Base-by-base conservation (phyloP, 2,329 filamentous ascomycete species). In the Colletotrichum camelliae region DNA sequence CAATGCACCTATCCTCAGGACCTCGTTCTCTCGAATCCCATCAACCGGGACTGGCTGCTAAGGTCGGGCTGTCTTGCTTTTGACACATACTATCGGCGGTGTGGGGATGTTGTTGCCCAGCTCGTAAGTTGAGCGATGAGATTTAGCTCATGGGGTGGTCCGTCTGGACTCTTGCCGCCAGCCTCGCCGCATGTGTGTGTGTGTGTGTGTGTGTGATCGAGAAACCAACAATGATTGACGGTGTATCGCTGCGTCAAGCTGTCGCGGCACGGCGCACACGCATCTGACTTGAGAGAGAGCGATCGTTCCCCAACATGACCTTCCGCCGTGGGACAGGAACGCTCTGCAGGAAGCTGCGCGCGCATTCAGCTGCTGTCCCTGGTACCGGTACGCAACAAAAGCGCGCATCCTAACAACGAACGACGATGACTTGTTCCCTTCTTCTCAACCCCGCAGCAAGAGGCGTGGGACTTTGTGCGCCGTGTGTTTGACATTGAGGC, bases 391-490 rank as follows among this genome's bases (percentile, higher is more conserved):
- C 60, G n/a, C 21, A 55, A 29, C 27, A 27, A 74, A 75, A 71
- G 64, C 64, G 48, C 62, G 71, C 73, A 65, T 35, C 48, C 13
- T 57, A 52, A 52, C 43, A 52, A 60, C n/a, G 27, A 64, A n/a
- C 21, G 39, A 64, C 35, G 35, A 58, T 27, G 61, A 67, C 52
- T 72, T 43, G 62, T 48, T 21, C 33, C 62, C 18, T 67, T 18
- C 24, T 43, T 33, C 62, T 65, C n/a, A 31, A 68, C 62, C 73
- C 73, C 73, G 69, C 73, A 68, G 37, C n/a, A 57, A 15, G 43
- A 52, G 60, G 68, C 35, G 55, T 62, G 72, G 68, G 16, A 72
- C 68, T 67, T 31, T 24, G 61, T 52, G 60, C 55, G 60, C 67
- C 61, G 43, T 39, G 29, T 52, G 43, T 52, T 21, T 21, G n/a